A percentile compares a stretch with the other conserved stretches of the same genome.
phyloP scores from a whole-genome alignment of 1,139 yeast species.

The Hyphopichia buzzinii region DNA sequence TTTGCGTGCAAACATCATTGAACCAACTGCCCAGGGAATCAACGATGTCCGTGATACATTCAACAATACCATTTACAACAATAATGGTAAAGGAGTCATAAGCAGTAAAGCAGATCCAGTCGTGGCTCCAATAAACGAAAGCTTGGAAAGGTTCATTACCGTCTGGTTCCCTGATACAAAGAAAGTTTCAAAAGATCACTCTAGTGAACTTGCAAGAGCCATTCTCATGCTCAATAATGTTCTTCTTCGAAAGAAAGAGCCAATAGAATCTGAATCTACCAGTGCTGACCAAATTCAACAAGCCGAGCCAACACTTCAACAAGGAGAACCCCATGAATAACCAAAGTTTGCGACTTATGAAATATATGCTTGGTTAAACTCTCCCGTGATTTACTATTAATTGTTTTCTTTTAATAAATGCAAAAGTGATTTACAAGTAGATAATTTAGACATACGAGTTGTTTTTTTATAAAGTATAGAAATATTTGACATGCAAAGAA shows the following conservation, averaged over 20 bases:
- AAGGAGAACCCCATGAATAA: too few species aligned
- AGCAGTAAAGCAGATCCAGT: conserved; percentile 63
- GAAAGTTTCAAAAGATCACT: conserved; percentile 38
- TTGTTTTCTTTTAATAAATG: background rate
- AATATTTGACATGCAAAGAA: conserved; percentile 14
- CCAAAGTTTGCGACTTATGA: too few species aligned
- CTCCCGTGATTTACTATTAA: background rate
- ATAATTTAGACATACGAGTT: background rate
- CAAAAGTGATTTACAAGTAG: background rate
- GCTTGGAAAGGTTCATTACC: conserved; percentile 44
- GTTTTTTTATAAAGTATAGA: background rate
- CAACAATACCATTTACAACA: conserved; percentile 43
- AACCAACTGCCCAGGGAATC: conserved; percentile 44
- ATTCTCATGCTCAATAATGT: conserved; percentile 41
- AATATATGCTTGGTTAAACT: too few species aligned
- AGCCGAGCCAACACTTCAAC: conserved; percentile 1
- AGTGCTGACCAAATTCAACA: background rate
- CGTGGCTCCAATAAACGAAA: conserved; percentile 57
- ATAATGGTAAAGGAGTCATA: conserved; percentile 59
- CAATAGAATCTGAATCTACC: conserved; percentile 1
- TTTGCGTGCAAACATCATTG: conserved; percentile 23
- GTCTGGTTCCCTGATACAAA: conserved; percentile 42
- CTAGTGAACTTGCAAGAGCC: conserved; percentile 55
- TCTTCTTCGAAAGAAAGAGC: conserved; percentile 2
- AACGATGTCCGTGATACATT: conserved; percentile 40